These are phyloP conservation scores for Periconia sp. DNA, from an alignment of 2,329 filamentous ascomycete genomes.

Conservation along the genomic window DNA sequence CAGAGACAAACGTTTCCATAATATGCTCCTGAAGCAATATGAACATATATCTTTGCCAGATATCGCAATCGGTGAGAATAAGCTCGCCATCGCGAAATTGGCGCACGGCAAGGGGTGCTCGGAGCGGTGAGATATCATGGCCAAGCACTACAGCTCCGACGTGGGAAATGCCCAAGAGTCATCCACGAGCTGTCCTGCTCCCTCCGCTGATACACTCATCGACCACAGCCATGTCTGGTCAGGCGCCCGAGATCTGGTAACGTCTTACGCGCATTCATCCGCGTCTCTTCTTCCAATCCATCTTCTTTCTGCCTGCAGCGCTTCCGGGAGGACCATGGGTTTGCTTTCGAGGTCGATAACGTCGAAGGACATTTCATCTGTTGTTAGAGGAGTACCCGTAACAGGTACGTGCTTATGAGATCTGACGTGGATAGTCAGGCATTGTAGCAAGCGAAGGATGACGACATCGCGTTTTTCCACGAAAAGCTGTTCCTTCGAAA, in stretches of 20 bases:
- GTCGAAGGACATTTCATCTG: constrained; percentile 24
- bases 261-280: no score
- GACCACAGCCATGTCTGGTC: constrained; percentile 1
- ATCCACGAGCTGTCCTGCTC: constrained; percentile 1
- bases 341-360: constrained; percentile 35
- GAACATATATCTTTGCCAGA: constrained; percentile 6
- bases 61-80: constrained; percentile 22
- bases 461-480: neutral
- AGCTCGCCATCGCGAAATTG: constrained; percentile 26
- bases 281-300: constrained; percentile 29
- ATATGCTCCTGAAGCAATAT: neutral
- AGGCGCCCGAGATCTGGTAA: no score
- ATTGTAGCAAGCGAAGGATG: neutral
- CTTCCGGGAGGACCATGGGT: constrained; percentile 35
- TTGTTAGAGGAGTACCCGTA: neutral
- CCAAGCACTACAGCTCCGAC: constrained; percentile 9
- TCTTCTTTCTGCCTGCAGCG: constrained; percentile 36
- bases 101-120: constrained; percentile 13
- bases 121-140: constrained; percentile 23
- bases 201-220: neutral
- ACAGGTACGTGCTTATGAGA: constrained; percentile 4
- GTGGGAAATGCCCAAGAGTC: constrained; percentile 3
- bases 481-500: no score
- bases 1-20: neutral
- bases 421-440: neutral